Evolutionary conservation across 2,329 filamentous ascomycete genomes (phyloP).

Genomic region (Verticillium longisporum): DNA sequence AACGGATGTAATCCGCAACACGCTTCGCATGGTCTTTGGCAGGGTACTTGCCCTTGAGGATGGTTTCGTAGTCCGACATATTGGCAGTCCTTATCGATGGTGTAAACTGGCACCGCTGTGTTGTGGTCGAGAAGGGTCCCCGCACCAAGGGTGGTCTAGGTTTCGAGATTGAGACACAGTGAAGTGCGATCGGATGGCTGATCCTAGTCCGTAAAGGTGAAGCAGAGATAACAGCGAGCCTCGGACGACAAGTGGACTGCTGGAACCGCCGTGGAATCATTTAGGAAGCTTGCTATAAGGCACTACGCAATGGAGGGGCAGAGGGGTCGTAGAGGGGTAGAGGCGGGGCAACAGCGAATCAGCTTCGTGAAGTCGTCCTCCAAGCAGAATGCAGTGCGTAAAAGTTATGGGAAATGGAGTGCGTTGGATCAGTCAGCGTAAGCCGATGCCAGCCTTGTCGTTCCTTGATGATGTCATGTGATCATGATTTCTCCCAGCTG

Average conservation of each 20-base stretch:
- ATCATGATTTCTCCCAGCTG: background rate
- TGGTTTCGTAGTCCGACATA: constrained; percentile 34
- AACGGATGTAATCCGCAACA: constrained; percentile 72
- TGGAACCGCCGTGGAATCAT: background rate
- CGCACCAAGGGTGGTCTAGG: background rate
- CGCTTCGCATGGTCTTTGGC: constrained; percentile 80
- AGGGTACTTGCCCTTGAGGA: constrained; percentile 63
- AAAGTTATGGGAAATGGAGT: background rate
- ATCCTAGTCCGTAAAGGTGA: background rate
- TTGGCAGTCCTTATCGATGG: background rate
- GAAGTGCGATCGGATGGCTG: background rate
- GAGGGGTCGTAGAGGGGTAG: background rate
- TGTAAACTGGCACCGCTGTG: background rate
- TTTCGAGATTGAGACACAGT: background rate
- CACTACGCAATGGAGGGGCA: background rate
- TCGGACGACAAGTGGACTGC: background rate
- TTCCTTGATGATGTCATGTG: background rate
- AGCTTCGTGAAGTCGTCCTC: background rate
- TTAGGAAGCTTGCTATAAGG: background rate
- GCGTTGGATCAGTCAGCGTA: background rate
- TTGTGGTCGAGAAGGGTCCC: background rate
- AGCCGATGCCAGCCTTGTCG: background rate
- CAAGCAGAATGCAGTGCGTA: background rate
- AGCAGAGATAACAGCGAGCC: background rate
- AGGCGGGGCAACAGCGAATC: background rate